phyloP scores from a whole-genome alignment of 805 yeast genomes.

The Teunomyces aglyptinius region DNA sequence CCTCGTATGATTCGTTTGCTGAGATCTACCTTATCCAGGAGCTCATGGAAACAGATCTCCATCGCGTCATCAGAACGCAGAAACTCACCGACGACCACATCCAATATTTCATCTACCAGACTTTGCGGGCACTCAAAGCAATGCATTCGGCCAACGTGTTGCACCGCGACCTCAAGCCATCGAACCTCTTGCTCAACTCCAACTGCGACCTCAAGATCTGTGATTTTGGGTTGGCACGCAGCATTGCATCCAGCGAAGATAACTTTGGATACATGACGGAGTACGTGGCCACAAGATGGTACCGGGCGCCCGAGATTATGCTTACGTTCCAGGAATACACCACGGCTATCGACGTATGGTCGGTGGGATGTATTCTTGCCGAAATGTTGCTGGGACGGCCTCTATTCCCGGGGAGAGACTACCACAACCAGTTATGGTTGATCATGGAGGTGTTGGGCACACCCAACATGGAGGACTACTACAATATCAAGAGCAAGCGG shows the following conservation, averaged over 20 bases:
- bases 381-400: conserved; percentile 87
- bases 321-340: conserved; percentile 89
- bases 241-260: conserved; percentile 60
- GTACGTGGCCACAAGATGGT: conserved; percentile 97
- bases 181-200: conserved; percentile 79
- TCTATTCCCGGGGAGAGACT: conserved; percentile 90
- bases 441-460: conserved; percentile 87
- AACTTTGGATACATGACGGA: conserved; percentile 88
- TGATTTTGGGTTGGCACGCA: conserved; percentile 88
- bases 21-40: conserved; percentile 90
- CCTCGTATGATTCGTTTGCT: conserved; percentile 66
- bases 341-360: conserved; percentile 95
- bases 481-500: conserved; percentile 69
- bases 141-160: conserved; percentile 92
- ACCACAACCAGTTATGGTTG: conserved; percentile 83
- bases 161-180: conserved; percentile 91
- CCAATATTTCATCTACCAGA: conserved; percentile 90
- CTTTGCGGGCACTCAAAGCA: conserved; percentile 84
- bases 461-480: conserved; percentile 76
- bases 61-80: conserved; percentile 79
- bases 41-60: conserved; percentile 84
- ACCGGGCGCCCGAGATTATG: conserved; percentile 97
- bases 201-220: conserved; percentile 93
- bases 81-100: conserved; percentile 86
- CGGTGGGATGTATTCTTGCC: conserved; percentile 93